These are phyloP conservation scores for Blepharisma undulans DNA, from an alignment of 169 alveolate genomes.

Conservation along the genomic window DNA sequence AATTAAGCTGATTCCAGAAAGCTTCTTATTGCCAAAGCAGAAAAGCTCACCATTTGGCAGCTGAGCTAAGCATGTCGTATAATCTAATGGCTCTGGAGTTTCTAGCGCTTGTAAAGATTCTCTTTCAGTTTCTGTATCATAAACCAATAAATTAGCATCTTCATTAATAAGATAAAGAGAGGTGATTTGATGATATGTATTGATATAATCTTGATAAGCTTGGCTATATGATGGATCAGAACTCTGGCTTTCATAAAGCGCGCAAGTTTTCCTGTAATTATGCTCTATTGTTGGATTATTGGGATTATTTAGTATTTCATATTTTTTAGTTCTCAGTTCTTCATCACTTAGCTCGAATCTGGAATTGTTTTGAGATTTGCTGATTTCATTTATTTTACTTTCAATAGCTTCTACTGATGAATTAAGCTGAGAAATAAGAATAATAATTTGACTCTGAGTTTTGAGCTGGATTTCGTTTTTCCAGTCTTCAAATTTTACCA, in stretches of 20 bases:
- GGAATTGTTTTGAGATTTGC: neutral
- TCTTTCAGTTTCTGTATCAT: neutral
- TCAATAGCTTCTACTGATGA: neutral
- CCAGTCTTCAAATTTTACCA: neutral
- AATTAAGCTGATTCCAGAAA: neutral
- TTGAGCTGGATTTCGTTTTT: neutral
- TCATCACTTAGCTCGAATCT: neutral
- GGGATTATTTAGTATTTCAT: neutral
- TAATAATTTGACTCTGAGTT: neutral
- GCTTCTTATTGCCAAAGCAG: neutral
- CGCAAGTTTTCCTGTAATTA: neutral
- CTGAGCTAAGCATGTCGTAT: neutral
- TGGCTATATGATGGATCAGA: neutral
- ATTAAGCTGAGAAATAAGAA: neutral
- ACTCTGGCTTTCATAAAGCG: neutral
- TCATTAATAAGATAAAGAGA: neutral
- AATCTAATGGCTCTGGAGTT: neutral
- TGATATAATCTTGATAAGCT: neutral
- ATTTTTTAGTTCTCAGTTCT: neutral
- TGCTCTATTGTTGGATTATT: neutral
- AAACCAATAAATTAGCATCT: neutral
- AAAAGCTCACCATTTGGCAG: neutral
- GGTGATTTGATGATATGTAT: neutral
- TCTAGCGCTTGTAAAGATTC: neutral
- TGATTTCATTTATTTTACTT: neutral